These are phyloP conservation scores for Yamadazyma triangularis DNA, from an alignment of 1,139 yeast genomes.

Conservation along the genomic window DNA sequence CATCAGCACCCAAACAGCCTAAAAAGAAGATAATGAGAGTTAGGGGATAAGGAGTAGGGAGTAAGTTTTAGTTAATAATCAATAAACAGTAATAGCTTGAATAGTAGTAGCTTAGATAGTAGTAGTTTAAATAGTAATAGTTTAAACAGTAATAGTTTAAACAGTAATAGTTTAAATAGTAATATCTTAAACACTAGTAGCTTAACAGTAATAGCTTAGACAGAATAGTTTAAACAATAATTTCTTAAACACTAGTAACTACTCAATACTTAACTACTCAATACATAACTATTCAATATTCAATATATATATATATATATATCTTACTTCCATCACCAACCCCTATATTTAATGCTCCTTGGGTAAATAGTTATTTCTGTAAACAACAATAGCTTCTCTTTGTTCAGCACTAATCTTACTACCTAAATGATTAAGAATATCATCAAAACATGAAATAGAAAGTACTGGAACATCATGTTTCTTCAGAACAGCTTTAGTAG, in stretches of 20 bases:
- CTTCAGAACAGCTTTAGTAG: slow-evolving; percentile 75
- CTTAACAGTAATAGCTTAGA: too few relatives aligned
- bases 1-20: slow-evolving; percentile 44
- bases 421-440: slow-evolving; percentile 62
- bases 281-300: too few relatives aligned
- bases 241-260: too few relatives aligned
- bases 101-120: too few relatives aligned
- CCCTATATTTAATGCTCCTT: slow-evolving; percentile 7
- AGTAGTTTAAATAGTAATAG: too few relatives aligned
- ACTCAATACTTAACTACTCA: too few relatives aligned
- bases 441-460: slow-evolving; percentile 72
- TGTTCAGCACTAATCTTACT: slow-evolving; percentile 52
- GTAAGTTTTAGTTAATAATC: too few relatives aligned
- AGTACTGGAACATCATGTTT: slow-evolving; percentile 77
- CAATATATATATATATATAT: background rate
- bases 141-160: too few relatives aligned
- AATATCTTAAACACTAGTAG: too few relatives aligned
- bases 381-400: slow-evolving; percentile 52
- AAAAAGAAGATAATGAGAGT: slow-evolving; percentile 51
- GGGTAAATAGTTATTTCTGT: slow-evolving; percentile 53
- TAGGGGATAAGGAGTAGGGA: slow-evolving; percentile 36
- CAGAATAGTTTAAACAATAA: too few relatives aligned
- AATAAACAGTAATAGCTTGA: too few relatives aligned
- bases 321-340: slow-evolving; percentile 1
- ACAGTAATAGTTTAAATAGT: too few relatives aligned